These are phyloP conservation scores for Lignosus rhinocerotis DNA, from an alignment of 1,284 basidiomycete genomes.

Conservation along the genomic window DNA sequence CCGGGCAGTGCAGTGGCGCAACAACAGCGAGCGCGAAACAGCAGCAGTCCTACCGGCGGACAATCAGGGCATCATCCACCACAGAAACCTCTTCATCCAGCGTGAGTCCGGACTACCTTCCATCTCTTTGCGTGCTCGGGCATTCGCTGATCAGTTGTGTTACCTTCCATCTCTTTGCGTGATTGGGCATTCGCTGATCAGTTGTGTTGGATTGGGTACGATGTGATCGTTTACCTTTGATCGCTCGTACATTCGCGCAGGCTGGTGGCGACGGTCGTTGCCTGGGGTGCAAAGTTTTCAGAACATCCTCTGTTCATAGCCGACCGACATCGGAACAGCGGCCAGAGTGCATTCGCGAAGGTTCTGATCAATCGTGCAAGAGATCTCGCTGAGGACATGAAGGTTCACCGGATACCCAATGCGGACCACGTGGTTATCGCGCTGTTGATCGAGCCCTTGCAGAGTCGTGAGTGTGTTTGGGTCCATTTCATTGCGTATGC, in stretches of 20 bases:
- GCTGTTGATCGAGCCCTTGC: slow-evolving; percentile 74
- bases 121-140: neutral
- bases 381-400: slow-evolving; percentile 82
- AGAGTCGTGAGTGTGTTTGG: slow-evolving; percentile 65
- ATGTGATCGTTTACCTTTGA: neutral
- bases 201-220: neutral
- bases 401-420: slow-evolving; percentile 79
- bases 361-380: slow-evolving; percentile 77
- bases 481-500: neutral
- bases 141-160: neutral
- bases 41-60: slow-evolving; percentile 21
- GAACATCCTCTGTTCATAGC: slow-evolving; percentile 80
- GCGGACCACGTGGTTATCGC: slow-evolving; percentile 80
- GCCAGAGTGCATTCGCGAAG: slow-evolving; percentile 78
- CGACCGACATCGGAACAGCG: slow-evolving; percentile 71
- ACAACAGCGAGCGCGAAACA: slow-evolving; percentile 19
- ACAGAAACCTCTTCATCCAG: slow-evolving; percentile 27
- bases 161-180: neutral
- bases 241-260: slow-evolving; percentile 12
- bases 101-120: slow-evolving; percentile 15
- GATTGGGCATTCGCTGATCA: neutral
- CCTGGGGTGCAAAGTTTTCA: slow-evolving; percentile 91
- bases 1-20: slow-evolving; percentile 11
- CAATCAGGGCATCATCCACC: slow-evolving; percentile 12
- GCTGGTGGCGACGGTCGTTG: slow-evolving; percentile 84